Conservation (phyloP, 2,329 filamentous ascomycete species). For the Fusarium gaditjirri region DNA sequence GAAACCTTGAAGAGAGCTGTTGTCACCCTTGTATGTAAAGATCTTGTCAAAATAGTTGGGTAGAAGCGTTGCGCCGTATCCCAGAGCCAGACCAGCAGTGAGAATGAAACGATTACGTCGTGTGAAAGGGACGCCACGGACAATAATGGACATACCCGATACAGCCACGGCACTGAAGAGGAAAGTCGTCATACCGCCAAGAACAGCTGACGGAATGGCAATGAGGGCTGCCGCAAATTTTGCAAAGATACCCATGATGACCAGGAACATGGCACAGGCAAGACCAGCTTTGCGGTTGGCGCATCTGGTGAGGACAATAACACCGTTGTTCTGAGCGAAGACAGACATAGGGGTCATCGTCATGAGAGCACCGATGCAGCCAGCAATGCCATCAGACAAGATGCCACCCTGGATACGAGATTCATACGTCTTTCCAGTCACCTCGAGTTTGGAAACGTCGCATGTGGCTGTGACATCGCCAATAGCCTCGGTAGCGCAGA, state of each 20-base stretch:
- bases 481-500: constrained; percentile 82
- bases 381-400: constrained; percentile 80
- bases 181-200: constrained; percentile 82
- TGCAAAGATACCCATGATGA: constrained; percentile 84
- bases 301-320: constrained; percentile 83
- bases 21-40: constrained; percentile 77
- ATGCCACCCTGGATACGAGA: constrained; percentile 83
- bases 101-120: constrained; percentile 85
- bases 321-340: constrained; percentile 87
- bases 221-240: constrained; percentile 86
- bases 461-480: constrained; percentile 85
- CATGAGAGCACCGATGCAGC: constrained; percentile 78
- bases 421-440: constrained; percentile 77
- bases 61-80: constrained; percentile 75
- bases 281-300: constrained; percentile 85
- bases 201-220: constrained; percentile 74
- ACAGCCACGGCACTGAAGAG: constrained; percentile 81
- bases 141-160: constrained; percentile 80
- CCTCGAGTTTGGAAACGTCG: constrained; percentile 80
- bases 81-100: constrained; percentile 77
- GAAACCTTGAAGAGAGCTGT: constrained; percentile 76
- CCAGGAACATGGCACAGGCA: constrained; percentile 78
- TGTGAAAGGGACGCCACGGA: constrained; percentile 75
- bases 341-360: constrained; percentile 84
- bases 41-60: constrained; percentile 75